phyloP scores from a whole-genome alignment of 2,329 filamentous ascomycete species.

The Venturia effusa region DNA sequence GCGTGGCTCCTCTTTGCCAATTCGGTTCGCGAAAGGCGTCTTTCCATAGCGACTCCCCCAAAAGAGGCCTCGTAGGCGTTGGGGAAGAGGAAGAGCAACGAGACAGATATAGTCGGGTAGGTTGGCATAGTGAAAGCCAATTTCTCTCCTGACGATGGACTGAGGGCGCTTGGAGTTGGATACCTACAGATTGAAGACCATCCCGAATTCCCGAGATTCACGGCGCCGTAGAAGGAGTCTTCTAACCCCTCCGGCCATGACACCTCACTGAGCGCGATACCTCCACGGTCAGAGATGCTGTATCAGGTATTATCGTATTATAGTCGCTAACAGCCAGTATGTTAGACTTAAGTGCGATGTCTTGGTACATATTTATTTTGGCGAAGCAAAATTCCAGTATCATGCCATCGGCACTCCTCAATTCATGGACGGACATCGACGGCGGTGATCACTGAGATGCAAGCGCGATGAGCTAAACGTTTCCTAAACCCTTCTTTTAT shows the following conservation, averaged over 20 bases:
- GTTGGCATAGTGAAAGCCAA: constrained; percentile 12
- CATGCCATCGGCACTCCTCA: constrained; percentile 35
- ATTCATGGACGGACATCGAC: constrained; percentile 33
- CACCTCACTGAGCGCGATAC: neutral
- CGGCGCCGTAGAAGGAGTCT: constrained; percentile 12
- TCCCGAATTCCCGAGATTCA: constrained; percentile 17
- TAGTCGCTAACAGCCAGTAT: constrained; percentile 6
- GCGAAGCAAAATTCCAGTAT: constrained; percentile 35
- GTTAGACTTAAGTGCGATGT: constrained; percentile 21
- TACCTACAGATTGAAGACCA: constrained; percentile 27
- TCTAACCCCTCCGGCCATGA: neutral
- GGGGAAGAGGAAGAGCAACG: constrained; percentile 5
- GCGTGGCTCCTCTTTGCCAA: constrained; percentile 38
- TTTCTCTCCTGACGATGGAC: constrained; percentile 18
- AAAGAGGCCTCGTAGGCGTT: neutral
- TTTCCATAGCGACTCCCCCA: neutral
- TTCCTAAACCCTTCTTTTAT: constrained; percentile 36
- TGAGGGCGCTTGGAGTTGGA: constrained; percentile 25
- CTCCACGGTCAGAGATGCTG: neutral
- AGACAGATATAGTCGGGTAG: constrained; percentile 17
- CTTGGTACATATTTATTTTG: constrained; percentile 36
- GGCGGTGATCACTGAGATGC: constrained; percentile 34
- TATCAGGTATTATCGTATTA: constrained; percentile 19
- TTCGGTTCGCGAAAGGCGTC: constrained; percentile 27
- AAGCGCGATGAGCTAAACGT: constrained; percentile 25